Conservation (phyloP, 2,329 filamentous ascomycete species). For the Penicillium decumbens region DNA sequence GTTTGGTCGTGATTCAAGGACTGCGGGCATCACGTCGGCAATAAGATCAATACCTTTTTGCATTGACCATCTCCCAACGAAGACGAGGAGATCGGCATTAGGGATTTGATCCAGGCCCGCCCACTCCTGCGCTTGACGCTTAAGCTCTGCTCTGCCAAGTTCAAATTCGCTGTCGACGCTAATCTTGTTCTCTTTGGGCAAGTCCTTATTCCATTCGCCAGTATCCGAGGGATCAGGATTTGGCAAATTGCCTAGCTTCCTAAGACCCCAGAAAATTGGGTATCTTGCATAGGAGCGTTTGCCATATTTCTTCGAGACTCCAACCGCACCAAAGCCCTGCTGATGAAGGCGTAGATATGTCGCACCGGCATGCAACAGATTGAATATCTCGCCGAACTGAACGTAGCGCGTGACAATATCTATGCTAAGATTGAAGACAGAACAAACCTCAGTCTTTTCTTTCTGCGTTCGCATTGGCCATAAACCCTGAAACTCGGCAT, state of each 20-base stretch:
- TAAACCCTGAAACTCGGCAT: conserved; percentile 65
- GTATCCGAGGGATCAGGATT: conserved; percentile 64
- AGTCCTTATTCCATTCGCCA: conserved; percentile 55
- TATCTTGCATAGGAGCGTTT: conserved; percentile 63
- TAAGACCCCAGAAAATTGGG: conserved; percentile 65
- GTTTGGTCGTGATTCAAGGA: conserved; percentile 57
- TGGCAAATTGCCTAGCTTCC: conserved; percentile 58
- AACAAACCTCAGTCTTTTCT: conserved; percentile 60
- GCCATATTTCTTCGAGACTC: conserved; percentile 65
- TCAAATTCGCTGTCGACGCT: conserved; percentile 54
- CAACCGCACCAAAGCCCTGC: conserved; percentile 63
- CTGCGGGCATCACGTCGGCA: conserved; percentile 61
- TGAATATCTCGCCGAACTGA: conserved; percentile 66
- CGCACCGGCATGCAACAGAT: conserved; percentile 62
- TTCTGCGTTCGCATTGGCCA: conserved; percentile 62
- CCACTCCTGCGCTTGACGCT: conserved; percentile 63
- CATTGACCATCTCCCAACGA: conserved; percentile 65
- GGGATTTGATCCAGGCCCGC: conserved; percentile 59
- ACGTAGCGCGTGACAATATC: conserved; percentile 58
- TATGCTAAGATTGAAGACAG: conserved; percentile 58
- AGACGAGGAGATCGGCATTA: conserved; percentile 62
- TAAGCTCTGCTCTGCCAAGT: conserved; percentile 49
- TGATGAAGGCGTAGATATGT: conserved; percentile 64
- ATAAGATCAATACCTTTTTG: conserved; percentile 67
- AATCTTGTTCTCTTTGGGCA: conserved; percentile 48